Base-by-base conservation (phyloP, 257 asterid species). In the Misopates orontium region DNA sequence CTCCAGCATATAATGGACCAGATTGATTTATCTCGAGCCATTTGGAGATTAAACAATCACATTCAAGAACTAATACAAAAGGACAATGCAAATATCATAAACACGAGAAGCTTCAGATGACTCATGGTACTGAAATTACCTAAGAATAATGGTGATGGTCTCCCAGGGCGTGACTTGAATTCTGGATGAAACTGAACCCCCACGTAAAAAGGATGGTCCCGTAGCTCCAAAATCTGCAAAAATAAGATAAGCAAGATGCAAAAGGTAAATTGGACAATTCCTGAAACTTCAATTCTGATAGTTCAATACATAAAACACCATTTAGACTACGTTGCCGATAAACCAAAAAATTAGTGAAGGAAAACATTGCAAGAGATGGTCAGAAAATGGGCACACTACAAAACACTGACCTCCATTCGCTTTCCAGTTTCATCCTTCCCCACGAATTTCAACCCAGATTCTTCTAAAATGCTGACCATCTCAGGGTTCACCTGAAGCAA, bases 111-210 rank as follows among this genome's bases (percentile, higher is more conserved):
- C 11, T 58, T 47, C 44, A 62, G 25, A 28, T 6, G 21, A 13
- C 73, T 2, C 36, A 28, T 2, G 36, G 6, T 6, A 6, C 31
- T 65, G 57, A 64, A 22, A 44, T 61, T 79, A 91, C 98, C 98
- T 69, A 82, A 68, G 71, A 91, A 91, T 51, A 60, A 66, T 61
- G 96, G 87, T 0, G 96, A 91, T 40, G 98, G 96, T 24, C 82
- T 85, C 75, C 95, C 98, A 39, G 95, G 96, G 51, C 98, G 89
- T 5, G 96, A 88, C 80, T 89, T 91, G 69, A 77, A 88, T 82
- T 91, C 98, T 39, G 98, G 98, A 77, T 91, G 98, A 69, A 91
- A 91, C 79, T 91, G 98, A 69, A 81, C 95, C 28, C 98, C 96
- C 70, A 88, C 87, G 58, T 86, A 91, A 72, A 82, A 91, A n/a